Conservation (phyloP, 2,329 filamentous ascomycete genomes). For the Botrytis squamosa region DNA sequence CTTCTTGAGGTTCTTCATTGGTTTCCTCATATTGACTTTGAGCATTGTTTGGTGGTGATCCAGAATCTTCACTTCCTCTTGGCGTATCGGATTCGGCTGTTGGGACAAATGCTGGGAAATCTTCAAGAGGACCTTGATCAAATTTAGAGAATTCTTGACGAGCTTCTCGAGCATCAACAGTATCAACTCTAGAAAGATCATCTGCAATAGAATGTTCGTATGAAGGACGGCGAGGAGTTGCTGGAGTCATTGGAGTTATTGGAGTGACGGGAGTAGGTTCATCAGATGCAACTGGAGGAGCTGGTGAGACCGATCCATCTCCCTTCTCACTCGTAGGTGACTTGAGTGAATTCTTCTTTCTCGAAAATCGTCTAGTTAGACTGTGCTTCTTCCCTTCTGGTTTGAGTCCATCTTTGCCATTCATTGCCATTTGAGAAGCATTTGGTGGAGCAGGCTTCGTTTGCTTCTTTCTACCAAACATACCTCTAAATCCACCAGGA, state of each 20-base stretch:
- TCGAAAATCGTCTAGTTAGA: constrained; percentile 44
- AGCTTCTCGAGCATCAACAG: constrained; percentile 57
- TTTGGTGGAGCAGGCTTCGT: constrained; percentile 17
- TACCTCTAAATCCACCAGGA: constrained; percentile 57
- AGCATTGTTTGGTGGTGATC: constrained; percentile 35
- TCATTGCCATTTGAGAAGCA: constrained; percentile 22
- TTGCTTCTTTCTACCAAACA: constrained; percentile 60
- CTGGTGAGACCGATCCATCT: constrained; percentile 34
- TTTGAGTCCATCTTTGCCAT: constrained; percentile 41
- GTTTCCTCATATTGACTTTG: constrained; percentile 34
- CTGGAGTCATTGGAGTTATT: constrained; percentile 30
- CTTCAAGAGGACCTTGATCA: constrained; percentile 82
- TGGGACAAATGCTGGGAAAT: constrained; percentile 82
- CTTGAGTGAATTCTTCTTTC: constrained; percentile 39
- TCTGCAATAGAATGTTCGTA: constrained; percentile 49
- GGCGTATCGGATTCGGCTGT: constrained; percentile 34
- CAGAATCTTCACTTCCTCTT: constrained; percentile 44
- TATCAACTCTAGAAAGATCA: constrained; percentile 59
- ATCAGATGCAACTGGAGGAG: constrained; percentile 37
- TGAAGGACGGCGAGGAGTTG: constrained; percentile 40
- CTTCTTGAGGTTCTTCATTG: constrained; percentile 30
- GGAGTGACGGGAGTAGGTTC: constrained; percentile 31
- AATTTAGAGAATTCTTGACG: constrained; percentile 65
- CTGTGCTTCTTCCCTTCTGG: constrained; percentile 29
- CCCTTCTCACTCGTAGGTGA: constrained; percentile 26